Base-by-base conservation (phyloP, 768 basidiomycete genomes). In the Paxillus ammoniavirescens region DNA sequence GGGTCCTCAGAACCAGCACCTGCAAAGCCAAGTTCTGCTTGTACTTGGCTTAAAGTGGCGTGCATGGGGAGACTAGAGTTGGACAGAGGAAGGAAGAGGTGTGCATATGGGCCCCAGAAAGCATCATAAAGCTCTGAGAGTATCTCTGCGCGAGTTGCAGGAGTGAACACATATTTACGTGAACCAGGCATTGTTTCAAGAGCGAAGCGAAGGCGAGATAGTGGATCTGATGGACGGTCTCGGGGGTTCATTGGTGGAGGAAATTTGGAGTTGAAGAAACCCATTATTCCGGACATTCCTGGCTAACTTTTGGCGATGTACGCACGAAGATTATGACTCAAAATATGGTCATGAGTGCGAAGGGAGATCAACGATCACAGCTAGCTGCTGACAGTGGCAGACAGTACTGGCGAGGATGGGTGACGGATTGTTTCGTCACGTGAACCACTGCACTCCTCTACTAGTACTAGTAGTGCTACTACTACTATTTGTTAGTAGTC, bases 131-230 rank as follows among this genome's bases (percentile, higher is more conserved):
- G 79, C 61, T 89, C 90, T 23, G 82, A 79, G n/a, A 93, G 77
- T 26, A 92, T 87, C 67, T 91, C 88, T 47, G 87, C 83, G 45
- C 91, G 83, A 8, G 87, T 86, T 13, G 84, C 76, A 28, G 83
- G 80, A 0, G 85, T 86, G 65, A 91, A 91, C 3, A 81, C 77
- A 66, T 88, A 90, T 72, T 91, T 91, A 57, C 87, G 73, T 5
- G 87, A 84, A 40, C 82, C 83, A 3, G 90, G 87, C 84, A 91
- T 86, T 5, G 87, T 89, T 69, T 92, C 89, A 56, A 92, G 78
- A 2, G 82, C 77, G 60, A 88, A 88, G 40, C 87, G 79, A 35
- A 92, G 82, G 54, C 87, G 87, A 12, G 85, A 81, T 3, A 91
- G 75, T 13, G 85, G 79, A 68, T 89, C 86, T 37, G 79, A 72